These are phyloP conservation scores for Helicostylum pulchrum DNA, from an alignment of 192 early-diverging fungal genomes.

Conservation along the genomic window DNA sequence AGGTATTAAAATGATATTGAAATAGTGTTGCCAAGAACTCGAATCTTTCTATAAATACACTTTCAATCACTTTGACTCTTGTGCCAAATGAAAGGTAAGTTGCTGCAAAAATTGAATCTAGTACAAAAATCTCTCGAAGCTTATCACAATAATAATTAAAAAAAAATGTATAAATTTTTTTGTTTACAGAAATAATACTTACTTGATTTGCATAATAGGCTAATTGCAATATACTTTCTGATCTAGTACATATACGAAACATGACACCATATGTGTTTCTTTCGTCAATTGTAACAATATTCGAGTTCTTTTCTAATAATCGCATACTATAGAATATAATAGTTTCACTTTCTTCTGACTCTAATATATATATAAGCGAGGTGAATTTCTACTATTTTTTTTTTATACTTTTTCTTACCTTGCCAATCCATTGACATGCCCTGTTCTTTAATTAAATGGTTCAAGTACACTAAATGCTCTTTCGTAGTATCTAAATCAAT, in stretches of 20 bases:
- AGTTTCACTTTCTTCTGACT: constrained; percentile 15
- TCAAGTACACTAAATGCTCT: constrained; percentile 7
- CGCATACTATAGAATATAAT: constrained; percentile 17
- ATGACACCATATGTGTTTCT: neutral
- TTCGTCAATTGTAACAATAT: constrained; percentile 17
- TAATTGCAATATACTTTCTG: constrained; percentile 15
- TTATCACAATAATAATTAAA: constrained; percentile 1
- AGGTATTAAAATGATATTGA: constrained; percentile 7
- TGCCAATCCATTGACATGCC: constrained; percentile 15
- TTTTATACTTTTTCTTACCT: constrained; percentile 1
- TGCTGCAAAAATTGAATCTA: constrained; percentile 13
- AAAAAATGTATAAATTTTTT: neutral
- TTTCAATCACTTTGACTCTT: neutral
- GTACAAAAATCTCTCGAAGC: constrained; percentile 16
- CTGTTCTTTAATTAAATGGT: constrained; percentile 1
- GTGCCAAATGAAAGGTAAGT: constrained; percentile 18
- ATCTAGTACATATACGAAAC: constrained; percentile 12
- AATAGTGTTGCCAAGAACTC: constrained; percentile 16
- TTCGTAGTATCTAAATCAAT: constrained; percentile 12
- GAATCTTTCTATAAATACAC: constrained; percentile 15
- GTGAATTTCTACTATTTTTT: neutral
- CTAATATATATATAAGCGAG: constrained; percentile 2
- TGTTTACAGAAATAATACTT: neutral
- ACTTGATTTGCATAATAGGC: constrained; percentile 23
- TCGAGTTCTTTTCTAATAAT: constrained; percentile 8